These are phyloP conservation scores for Vigna mungo DNA, from an alignment of 306 rosid species.

Conservation along the genomic window DNA sequence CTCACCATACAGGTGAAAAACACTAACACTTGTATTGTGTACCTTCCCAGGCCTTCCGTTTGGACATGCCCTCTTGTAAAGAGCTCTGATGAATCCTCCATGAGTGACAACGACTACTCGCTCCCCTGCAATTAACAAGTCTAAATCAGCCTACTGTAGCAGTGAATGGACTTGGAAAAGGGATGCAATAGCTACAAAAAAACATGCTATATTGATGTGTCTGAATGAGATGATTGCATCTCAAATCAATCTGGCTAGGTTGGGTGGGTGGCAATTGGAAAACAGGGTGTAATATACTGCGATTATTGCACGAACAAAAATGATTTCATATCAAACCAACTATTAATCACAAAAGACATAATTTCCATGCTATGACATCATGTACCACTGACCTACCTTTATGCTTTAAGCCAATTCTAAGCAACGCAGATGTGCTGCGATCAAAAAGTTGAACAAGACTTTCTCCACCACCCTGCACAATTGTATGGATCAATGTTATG, in stretches of 20 bases:
- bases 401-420: slow-evolving; percentile 72
- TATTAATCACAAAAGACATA: slow-evolving; percentile 20
- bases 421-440: slow-evolving; percentile 76
- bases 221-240: slow-evolving; percentile 25
- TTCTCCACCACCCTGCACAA: slow-evolving; percentile 91
- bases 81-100: slow-evolving; percentile 76
- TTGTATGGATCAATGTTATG: slow-evolving; percentile 38
- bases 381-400: slow-evolving; percentile 55
- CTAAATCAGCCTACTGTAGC: slow-evolving; percentile 32
- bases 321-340: slow-evolving; percentile 9
- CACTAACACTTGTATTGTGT: slow-evolving; percentile 70
- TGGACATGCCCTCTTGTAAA: slow-evolving; percentile 63
- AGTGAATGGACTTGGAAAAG: neutral
- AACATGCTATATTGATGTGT: neutral
- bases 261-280: neutral
- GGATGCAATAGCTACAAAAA: neutral
- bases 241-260: slow-evolving; percentile 27
- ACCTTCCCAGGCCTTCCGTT: slow-evolving; percentile 56
- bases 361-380: slow-evolving; percentile 25
- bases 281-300: slow-evolving; percentile 5
- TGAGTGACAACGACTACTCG: slow-evolving; percentile 75
- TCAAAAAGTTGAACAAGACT: slow-evolving; percentile 76
- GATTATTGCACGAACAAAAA: slow-evolving; percentile 8
- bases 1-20: slow-evolving; percentile 69
- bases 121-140: slow-evolving; percentile 63